Evolutionary conservation across 345 rosid species (phyloP).

Genomic region (Sonneratia caseolaris): DNA sequence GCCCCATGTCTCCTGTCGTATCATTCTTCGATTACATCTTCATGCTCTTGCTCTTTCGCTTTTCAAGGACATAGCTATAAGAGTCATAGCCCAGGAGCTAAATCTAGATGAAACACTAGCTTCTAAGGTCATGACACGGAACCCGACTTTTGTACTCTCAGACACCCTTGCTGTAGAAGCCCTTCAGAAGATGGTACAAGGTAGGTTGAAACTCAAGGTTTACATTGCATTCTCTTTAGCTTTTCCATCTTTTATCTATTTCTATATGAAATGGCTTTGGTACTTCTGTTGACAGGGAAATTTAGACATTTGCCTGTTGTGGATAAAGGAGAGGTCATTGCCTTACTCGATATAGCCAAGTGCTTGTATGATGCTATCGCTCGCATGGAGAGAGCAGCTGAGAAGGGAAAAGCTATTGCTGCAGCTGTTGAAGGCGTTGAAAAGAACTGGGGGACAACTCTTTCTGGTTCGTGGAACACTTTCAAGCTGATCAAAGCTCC

Average conservation of each 20-base stretch:
- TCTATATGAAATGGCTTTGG: conserved; percentile 5
- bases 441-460: conserved; percentile 75
- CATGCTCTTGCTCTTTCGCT: background rate
- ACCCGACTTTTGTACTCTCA: conserved; percentile 86
- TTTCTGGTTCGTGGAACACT: conserved; percentile 54
- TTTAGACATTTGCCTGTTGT: conserved; percentile 99
- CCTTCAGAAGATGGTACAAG: conserved; percentile 96
- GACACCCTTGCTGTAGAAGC: conserved; percentile 98
- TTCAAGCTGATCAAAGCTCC: background rate
- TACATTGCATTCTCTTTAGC: background rate
- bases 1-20: background rate
- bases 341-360: conserved; percentile 90
- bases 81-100: conserved; percentile 76
- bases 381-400: conserved; percentile 99
- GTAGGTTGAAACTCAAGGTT: conserved; percentile 30
- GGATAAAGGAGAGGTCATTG: conserved; percentile 99
- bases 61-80: conserved; percentile 68
- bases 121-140: conserved; percentile 92
- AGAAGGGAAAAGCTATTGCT: conserved; percentile 98
- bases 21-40: background rate
- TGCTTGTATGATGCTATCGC: conserved; percentile 97
- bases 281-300: conserved; percentile 45
- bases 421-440: conserved; percentile 99
- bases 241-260: background rate
- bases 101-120: conserved; percentile 79